Percentiles rank a stretch among this genome's conserved stretches.
Evolutionary conservation across 805 yeast species (phyloP).

Genomic region (Hemisphaericaspora nanyangensis): DNA sequence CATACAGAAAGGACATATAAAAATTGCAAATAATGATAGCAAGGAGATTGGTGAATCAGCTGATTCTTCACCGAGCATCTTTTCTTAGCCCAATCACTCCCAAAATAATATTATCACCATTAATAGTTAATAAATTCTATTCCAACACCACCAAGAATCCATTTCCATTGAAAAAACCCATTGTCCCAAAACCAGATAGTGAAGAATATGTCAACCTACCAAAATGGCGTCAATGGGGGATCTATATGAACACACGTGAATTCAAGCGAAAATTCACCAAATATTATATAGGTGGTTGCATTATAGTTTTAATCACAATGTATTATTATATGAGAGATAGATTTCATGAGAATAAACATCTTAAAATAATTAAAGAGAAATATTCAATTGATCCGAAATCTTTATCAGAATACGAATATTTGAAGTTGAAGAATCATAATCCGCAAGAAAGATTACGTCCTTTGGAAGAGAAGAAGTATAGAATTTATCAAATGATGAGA

Average conservation of each 20-base stretch:
- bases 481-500: conserved; percentile 55
- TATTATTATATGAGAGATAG: conserved; percentile 63
- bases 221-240: conserved; percentile 36
- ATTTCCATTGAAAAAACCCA: conserved; percentile 32
- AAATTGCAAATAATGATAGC: too few species aligned
- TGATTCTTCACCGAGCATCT: not conserved
- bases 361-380: conserved; percentile 39
- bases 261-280: conserved; percentile 62
- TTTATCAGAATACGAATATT: conserved; percentile 58
- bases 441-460: conserved; percentile 54
- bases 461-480: conserved; percentile 56
- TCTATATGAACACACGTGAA: conserved; percentile 45
- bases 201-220: conserved; percentile 24
- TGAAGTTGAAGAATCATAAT: conserved; percentile 57
- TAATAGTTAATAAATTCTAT: too few species aligned
- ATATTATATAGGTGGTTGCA: conserved; percentile 58
- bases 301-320: conserved; percentile 54
- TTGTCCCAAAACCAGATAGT: conserved; percentile 15
- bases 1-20: too few species aligned
- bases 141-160: conserved; percentile 16
- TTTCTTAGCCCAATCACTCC: not conserved
- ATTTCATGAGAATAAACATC: conserved; percentile 61
- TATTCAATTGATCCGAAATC: conserved; percentile 32
- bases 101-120: too few species aligned
- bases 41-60: not conserved